Base-by-base conservation (phyloP, 2,329 filamentous ascomycete species). In the Pseudocercospora fuligena region DNA sequence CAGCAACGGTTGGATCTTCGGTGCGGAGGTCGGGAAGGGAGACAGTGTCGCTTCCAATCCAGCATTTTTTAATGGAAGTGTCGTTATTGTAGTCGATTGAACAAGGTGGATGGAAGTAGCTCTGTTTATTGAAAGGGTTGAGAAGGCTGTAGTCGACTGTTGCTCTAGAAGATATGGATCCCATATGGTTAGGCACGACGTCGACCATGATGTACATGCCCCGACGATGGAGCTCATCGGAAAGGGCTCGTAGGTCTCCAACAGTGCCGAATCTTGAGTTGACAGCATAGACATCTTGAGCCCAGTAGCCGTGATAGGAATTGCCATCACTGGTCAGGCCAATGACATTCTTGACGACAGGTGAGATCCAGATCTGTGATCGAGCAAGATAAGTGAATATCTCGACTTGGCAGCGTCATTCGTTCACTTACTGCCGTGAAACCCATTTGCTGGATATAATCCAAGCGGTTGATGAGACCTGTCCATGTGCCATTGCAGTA, bases 11-110 rank as follows among this genome's bases (percentile, higher is more conserved):
- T 0, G 78, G 57, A 29, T 82, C 79, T 46, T 85, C 81, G 0
- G 89, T 90, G 60, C 87, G 79, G 12, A 91, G 73, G 69, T 91
- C 89, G 0, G 88, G 87, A 0, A 91, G 82, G 0, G 82, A 80
- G 14, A 86, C 82, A 6, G 80, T 82, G 40, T 80, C 80, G 64
- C 84, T 81, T n/a, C 83, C 83, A 6, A 84, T 33, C 84, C 84
- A 86, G 79, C 88, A 90, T 46, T 73, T 51, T 51, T 75, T 71
- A 27, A 78, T 72, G 9, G 71, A 74, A 21, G 69, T 73, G 33
- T 73, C 64, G 73, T 88, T 78, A 57, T 78, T 74, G 78, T 88
- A 89, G 75, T 90, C 76, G 60, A 87, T 82, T 1, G 72, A 73
- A 76, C 89, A 91, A 16, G 81, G 72, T 1, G 82, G 53, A 73